Percentiles rank a stretch among this genome's conserved stretches.
Conservation (phyloP, 2,329 filamentous ascomycete species). For the Aspergillus pseudonomiae region DNA sequence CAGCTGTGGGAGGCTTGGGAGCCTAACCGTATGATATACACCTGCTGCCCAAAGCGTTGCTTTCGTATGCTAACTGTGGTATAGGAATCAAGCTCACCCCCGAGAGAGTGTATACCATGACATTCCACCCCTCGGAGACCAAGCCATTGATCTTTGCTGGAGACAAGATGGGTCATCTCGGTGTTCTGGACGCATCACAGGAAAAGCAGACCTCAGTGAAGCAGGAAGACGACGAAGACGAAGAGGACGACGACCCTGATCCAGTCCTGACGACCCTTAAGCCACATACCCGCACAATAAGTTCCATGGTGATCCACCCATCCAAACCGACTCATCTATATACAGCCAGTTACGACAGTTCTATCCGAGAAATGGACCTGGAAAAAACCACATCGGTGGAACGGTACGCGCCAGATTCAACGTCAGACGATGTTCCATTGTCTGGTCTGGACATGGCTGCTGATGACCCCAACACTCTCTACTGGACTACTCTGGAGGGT, state of each 20-base stretch:
- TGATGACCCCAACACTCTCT: slow-evolving; percentile 71
- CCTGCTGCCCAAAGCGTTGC: not conserved
- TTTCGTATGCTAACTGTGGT: slow-evolving; percentile 8
- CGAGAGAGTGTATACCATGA: slow-evolving; percentile 81
- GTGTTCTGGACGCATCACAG: slow-evolving; percentile 76
- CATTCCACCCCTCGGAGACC: slow-evolving; percentile 82
- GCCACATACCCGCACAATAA: slow-evolving; percentile 84
- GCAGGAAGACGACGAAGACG: slow-evolving; percentile 68
- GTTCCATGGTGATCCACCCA: slow-evolving; percentile 77
- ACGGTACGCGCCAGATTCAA: slow-evolving; percentile 73
- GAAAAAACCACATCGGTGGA: slow-evolving; percentile 78
- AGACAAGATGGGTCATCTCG: slow-evolving; percentile 89
- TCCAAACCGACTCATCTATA: slow-evolving; percentile 75
- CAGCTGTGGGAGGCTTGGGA: slow-evolving; percentile 81
- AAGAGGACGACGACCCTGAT: slow-evolving; percentile 66
- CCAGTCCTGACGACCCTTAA: slow-evolving; percentile 89
- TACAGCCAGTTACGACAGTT: slow-evolving; percentile 89
- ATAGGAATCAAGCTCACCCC: slow-evolving; percentile 88
- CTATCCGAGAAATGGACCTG: slow-evolving; percentile 83
- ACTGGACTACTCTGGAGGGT: slow-evolving; percentile 86
- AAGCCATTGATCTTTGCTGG: slow-evolving; percentile 91
- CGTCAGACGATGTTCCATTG: slow-evolving; percentile 73
- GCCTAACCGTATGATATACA: slow-evolving; percentile 66
- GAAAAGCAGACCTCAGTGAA: slow-evolving; percentile 47
- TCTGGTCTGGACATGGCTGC: slow-evolving; percentile 80